A percentile compares a stretch with the other conserved stretches of the same genome.
Evolutionary conservation across 192 early-diverging fungal species (phyloP).

Genomic region (Mortierella hygrophila): DNA sequence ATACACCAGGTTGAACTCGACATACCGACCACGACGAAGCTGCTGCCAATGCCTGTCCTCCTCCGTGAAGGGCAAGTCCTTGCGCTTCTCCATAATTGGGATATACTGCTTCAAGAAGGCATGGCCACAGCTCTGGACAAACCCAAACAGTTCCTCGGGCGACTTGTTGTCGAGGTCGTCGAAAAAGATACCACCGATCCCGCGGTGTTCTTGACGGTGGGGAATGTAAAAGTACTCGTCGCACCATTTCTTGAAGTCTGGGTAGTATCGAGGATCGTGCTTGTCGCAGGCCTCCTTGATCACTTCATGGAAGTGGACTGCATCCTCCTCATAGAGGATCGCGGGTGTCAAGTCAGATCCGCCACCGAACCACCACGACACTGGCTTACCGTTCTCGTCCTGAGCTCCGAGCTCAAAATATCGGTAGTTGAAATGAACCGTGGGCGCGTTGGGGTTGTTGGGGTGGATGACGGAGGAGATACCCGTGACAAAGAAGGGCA

Average conservation of each 20-base stretch:
- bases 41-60: conserved; percentile 94
- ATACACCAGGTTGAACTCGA: conserved; percentile 97
- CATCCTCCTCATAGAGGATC: conserved; percentile 93
- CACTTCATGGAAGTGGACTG: conserved; percentile 90
- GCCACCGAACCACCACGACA: conserved; percentile 96
- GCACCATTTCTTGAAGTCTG: conserved; percentile 95
- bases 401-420: conserved; percentile 90
- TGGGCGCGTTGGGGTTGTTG: conserved; percentile 94
- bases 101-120: conserved; percentile 89
- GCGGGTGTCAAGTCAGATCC: conserved; percentile 95
- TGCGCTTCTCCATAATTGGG: conserved; percentile 87
- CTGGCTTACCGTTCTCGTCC: conserved; percentile 68
- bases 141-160: conserved; percentile 84
- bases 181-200: conserved; percentile 99
- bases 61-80: conserved; percentile 81
- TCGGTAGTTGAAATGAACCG: conserved; percentile 96
- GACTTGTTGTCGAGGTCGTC: conserved; percentile 89
- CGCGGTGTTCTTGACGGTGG: conserved; percentile 91
- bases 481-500: conserved; percentile 90
- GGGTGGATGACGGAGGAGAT: conserved; percentile 95
- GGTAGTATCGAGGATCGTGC: conserved; percentile 86
- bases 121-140: conserved; percentile 86
- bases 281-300: conserved; percentile 93
- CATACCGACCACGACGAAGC: conserved; percentile 94
- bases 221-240: conserved; percentile 93